Percentiles rank a stretch among this genome's conserved stretches.
Evolutionary conservation across 1,284 basidiomycete genomes (phyloP).

Genomic region (Coriolopsis trogii): DNA sequence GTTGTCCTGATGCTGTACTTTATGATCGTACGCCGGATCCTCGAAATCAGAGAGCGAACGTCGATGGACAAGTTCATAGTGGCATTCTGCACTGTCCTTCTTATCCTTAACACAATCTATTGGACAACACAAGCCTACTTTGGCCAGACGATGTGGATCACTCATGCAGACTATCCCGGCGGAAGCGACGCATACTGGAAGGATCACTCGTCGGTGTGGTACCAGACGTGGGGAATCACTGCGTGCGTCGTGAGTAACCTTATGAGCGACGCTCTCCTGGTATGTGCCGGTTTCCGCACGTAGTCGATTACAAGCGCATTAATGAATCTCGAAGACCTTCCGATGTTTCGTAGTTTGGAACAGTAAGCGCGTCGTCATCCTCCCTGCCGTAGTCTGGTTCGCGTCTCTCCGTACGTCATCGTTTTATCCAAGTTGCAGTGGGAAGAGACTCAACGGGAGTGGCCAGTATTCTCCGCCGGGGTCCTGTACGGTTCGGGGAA

Average conservation of each 20-base stretch:
- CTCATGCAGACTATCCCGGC: constrained; percentile 20
- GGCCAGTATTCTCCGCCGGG: constrained; percentile 18
- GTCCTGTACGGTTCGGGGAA: constrained; percentile 23
- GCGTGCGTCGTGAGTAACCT: constrained; percentile 20
- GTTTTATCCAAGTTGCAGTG: too few relatives aligned
- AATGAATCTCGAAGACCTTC: constrained; percentile 7
- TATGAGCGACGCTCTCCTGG: constrained; percentile 26
- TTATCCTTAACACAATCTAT: constrained; percentile 20
- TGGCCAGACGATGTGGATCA: constrained; percentile 25
- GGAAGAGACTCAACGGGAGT: too few relatives aligned
- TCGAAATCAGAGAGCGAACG: constrained; percentile 2
- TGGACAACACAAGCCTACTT: constrained; percentile 22
- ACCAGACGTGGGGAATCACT: constrained; percentile 22
- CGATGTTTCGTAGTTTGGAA: constrained; percentile 27
- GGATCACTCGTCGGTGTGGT: constrained; percentile 19
- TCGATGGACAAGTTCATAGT: constrained; percentile 15
- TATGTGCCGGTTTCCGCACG: background rate
- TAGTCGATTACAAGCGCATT: background rate
- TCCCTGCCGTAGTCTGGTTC: constrained; percentile 21
- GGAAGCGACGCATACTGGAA: constrained; percentile 17
- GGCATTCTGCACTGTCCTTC: constrained; percentile 18
- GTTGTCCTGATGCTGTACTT: constrained; percentile 19
- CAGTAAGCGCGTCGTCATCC: constrained; percentile 9
- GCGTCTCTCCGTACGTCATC: constrained; percentile 19
- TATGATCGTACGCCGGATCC: constrained; percentile 10